Evolutionary conservation across 2,329 filamentous ascomycete genomes (phyloP), one percentile per base, ranked within the genome.

Genomic region (Colletotrichum sp.): DNA sequence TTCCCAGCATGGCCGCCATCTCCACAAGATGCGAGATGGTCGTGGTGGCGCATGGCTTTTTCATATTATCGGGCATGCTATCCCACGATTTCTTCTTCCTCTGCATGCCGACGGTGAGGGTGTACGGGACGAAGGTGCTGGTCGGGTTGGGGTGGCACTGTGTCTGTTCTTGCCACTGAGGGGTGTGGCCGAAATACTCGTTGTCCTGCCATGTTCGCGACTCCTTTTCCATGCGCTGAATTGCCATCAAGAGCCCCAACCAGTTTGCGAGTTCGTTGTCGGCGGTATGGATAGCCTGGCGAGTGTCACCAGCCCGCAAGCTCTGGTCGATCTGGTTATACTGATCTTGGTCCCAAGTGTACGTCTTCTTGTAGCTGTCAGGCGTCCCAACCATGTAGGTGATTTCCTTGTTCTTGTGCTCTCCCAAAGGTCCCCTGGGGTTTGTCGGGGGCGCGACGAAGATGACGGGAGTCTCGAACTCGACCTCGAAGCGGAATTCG

Each of bases 11-110:
- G 10, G 80, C 82, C 0, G 82, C 83, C 6, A 85, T 80, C 76
- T 85, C 84, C 0, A 85, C 79, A 1, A 85, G 74, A 64, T 85
- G 83, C 9, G 78, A 82, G 15, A 85, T 83, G 6, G 82, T 84
- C 5, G 81, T 85, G 3, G 80, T 84, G 2, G 84, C 84, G 68
- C 83, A 85, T 0, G 83, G 84, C 69, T 81, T 82, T 62, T 72
- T 77, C 58, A 61, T 72, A 43, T 68, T 76, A 18, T 71, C 67
- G 2, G 74, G 73, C 74, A 75, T 74, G 55, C 62, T 71, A 27
- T 77, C 75, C 75, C 72, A 77, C 2, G 71, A 77, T 58, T 66
- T 74, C 48, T 71, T 75, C 64, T 77, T 77, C 3, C 75, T 39
- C 22, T 77, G 75, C 30, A 77, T 68, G n/a, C 70, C 71, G 8